Conservation (phyloP, 495 filamentous ascomycete genomes). For the Lepidopterella palustris region DNA sequence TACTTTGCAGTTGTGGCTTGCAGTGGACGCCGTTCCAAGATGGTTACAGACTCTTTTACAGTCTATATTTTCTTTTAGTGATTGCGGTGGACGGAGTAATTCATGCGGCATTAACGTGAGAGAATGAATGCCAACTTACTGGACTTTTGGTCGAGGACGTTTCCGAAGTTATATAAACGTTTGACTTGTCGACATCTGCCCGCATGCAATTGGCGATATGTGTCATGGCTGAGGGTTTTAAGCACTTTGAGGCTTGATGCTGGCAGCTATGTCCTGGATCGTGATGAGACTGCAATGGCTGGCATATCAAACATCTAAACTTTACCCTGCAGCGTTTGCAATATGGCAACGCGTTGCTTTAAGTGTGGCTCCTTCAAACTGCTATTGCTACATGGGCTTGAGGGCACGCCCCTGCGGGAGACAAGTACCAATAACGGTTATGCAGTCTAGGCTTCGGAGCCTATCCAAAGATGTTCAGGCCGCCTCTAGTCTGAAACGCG, state of each 20-base stretch:
- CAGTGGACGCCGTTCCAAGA: slow-evolving; percentile 14
- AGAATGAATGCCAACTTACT: slow-evolving; percentile 20
- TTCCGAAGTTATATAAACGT: slow-evolving; percentile 29
- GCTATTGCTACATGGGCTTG: slow-evolving; percentile 29
- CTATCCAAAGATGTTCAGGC: slow-evolving; percentile 24
- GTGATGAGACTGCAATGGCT: slow-evolving; percentile 31
- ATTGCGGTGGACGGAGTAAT: slow-evolving; percentile 22
- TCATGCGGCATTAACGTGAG: slow-evolving; percentile 19
- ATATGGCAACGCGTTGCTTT: slow-evolving; percentile 26
- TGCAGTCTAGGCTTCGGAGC: slow-evolving; percentile 26
- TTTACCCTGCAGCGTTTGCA: slow-evolving; percentile 27
- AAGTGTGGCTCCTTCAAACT: slow-evolving; percentile 31
- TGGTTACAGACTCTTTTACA: slow-evolving; percentile 4
- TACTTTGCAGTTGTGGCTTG: slow-evolving; percentile 20
- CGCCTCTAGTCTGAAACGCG: slow-evolving; percentile 26
- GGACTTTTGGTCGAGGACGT: slow-evolving; percentile 11
- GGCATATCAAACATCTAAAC: slow-evolving; percentile 31
- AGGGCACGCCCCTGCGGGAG: slow-evolving; percentile 14
- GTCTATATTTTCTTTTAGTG: slow-evolving; percentile 25
- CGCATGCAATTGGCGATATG: slow-evolving; percentile 35
- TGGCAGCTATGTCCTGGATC: slow-evolving; percentile 16
- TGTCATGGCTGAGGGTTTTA: slow-evolving; percentile 28
- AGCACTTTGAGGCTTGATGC: slow-evolving; percentile 20
- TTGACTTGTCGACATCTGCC: slow-evolving; percentile 19
- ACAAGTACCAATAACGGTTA: slow-evolving; percentile 28